Base-by-base conservation (phyloP, 2,329 filamentous ascomycete genomes). In the Stachybotrys chlorohalonatus region DNA sequence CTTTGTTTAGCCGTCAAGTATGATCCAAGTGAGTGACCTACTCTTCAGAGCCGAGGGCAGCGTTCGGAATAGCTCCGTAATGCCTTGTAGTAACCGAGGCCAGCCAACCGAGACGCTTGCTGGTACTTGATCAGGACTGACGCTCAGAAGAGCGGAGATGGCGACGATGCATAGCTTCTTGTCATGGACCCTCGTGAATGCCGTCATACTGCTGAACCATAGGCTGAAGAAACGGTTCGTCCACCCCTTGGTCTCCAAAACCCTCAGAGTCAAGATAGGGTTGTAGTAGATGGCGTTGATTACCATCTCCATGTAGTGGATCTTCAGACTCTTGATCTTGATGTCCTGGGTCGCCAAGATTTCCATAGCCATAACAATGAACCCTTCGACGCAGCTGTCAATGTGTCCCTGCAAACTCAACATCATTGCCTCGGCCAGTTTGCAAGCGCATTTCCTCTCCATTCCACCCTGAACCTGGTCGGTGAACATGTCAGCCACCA, bases 231-330 rank as follows among this genome's bases (percentile, higher is more conserved):
- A 99, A 68, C 95, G 95, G 74, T 97, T 97, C 7, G 94, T 97
- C 93, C 92, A 96, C 57, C 84, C 87, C 65, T 95, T 93, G 53
- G 80, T 75, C 74, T 99, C 94, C n/a, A 99, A 81, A 45, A 96
- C 84, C 58, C 91, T 86, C 24, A 99, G 81, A 30, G 91, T 82
- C 56, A 96, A 79, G 49, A 87, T 74, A 1, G 94, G 92, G 75
- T 96, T 96, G 79, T 99, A 99, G 79, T 97, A 95, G 64, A 97
- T 91, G 54, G 89, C 85, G 72, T 97, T 97, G 77, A 99, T 96
- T 56, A 99, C 85, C 85, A 99, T 95, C 75, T 99, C 94, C 89
- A 99, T 95, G 49, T 99, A 75, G 70, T 99, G 93, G 54, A 97
- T 92, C 64, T 90, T 87, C 71, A 96, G 95, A 3, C 90, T 92